These are phyloP conservation scores for Zalaria obscura DNA, from an alignment of 2,329 filamentous ascomycete genomes.

Conservation along the genomic window DNA sequence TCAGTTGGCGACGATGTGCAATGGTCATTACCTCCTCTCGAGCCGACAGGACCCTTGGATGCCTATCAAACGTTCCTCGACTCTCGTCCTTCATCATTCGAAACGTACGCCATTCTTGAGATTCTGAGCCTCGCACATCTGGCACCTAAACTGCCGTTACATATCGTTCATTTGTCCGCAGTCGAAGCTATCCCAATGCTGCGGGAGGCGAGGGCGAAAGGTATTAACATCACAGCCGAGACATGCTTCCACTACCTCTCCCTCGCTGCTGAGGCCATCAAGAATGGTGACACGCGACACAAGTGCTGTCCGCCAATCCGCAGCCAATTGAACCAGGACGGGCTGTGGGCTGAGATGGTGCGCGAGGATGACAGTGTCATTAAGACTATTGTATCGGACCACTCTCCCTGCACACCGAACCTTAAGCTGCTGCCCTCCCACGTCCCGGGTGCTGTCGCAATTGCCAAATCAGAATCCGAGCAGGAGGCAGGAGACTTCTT, in stretches of 20 bases:
- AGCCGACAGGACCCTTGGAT: conserved; percentile 56
- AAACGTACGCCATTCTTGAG: conserved; percentile 79
- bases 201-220: conserved; percentile 52
- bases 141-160: conserved; percentile 70
- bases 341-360: conserved; percentile 69
- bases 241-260: conserved; percentile 94
- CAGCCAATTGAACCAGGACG: conserved; percentile 65
- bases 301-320: conserved; percentile 94
- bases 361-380: conserved; percentile 60
- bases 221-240: conserved; percentile 81
- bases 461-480: conserved; percentile 20
- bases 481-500: conserved; percentile 69
- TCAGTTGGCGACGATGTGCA: conserved; percentile 70
- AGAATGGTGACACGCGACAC: conserved; percentile 75
- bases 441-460: conserved; percentile 34
- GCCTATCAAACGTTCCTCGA: conserved; percentile 83
- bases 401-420: conserved; percentile 90
- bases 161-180: conserved; percentile 80
- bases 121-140: conserved; percentile 70
- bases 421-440: conserved; percentile 72
- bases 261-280: conserved; percentile 67
- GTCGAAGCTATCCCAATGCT: conserved; percentile 33
- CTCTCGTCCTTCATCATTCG: conserved; percentile 77
- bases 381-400: conserved; percentile 83
- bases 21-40: conserved; percentile 49